Evolutionary conservation across 2,329 filamentous ascomycete species (phyloP).

Genomic region (Tolypocladium tundrense): DNA sequence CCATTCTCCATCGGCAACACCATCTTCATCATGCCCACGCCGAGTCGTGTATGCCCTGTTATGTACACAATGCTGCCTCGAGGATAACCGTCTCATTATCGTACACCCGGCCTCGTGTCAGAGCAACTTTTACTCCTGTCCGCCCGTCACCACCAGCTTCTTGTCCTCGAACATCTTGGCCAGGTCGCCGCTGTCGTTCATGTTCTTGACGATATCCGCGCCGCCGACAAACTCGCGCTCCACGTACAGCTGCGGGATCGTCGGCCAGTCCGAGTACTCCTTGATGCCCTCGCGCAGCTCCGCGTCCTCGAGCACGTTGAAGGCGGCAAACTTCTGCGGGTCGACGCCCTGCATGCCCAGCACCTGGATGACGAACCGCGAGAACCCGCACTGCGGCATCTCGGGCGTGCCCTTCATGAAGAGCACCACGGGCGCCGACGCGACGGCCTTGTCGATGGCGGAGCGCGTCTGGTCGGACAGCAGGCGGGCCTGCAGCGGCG

Average conservation of each 20-base stretch:
- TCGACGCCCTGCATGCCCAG: conserved; percentile 90
- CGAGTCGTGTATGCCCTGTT: neutral
- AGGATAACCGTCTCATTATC: conserved; percentile 3
- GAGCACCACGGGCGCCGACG: conserved; percentile 81
- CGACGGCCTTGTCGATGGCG: conserved; percentile 85
- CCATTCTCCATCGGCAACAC: no score
- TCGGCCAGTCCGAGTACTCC: conserved; percentile 98
- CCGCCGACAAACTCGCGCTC: conserved; percentile 94
- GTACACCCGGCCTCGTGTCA: conserved; percentile 8
- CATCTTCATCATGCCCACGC: no score
- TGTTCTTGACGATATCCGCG: conserved; percentile 92
- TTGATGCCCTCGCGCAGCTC: conserved; percentile 89
- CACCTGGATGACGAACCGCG: conserved; percentile 88
- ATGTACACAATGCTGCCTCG: neutral
- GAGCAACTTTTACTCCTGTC: conserved; percentile 25
- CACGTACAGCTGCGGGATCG: conserved; percentile 92
- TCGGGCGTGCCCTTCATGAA: conserved; percentile 99
- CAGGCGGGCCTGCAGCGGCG: conserved; percentile 45
- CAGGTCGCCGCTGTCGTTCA: conserved; percentile 93
- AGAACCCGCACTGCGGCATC: conserved; percentile 93
- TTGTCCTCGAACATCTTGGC: conserved; percentile 89
- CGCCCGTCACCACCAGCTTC: conserved; percentile 58
- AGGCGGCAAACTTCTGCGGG: conserved; percentile 92
- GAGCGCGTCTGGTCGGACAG: conserved; percentile 70
- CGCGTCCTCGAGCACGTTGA: conserved; percentile 89